Evolutionary conservation across 208 protist genomes (phyloP).

Genomic region (Leishmania tropica): DNA sequence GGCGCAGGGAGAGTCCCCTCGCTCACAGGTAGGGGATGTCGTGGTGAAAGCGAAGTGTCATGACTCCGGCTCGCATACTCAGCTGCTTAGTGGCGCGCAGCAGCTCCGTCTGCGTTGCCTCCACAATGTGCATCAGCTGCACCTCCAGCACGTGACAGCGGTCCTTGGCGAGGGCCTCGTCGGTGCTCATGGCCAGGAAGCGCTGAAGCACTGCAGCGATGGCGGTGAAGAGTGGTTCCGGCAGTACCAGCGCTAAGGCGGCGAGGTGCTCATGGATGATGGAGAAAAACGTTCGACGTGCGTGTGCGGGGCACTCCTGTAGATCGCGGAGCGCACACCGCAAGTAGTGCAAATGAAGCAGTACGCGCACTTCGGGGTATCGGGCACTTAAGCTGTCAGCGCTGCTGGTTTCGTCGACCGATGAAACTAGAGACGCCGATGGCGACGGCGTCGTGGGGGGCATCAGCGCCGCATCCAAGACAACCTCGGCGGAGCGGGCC

Average conservation of each 20-base stretch:
- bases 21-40: slow-evolving; percentile 35
- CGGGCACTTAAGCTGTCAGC: neutral
- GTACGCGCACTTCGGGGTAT: slow-evolving; percentile 67
- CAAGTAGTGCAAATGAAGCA: slow-evolving; percentile 49
- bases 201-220: slow-evolving; percentile 39
- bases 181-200: slow-evolving; percentile 5
- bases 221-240: slow-evolving; percentile 68
- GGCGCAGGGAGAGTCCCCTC: slow-evolving; percentile 1
- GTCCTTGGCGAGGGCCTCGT: slow-evolving; percentile 5
- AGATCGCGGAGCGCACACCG: slow-evolving; percentile 53
- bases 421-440: neutral
- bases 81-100: slow-evolving; percentile 46
- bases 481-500: slow-evolving; percentile 21
- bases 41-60: slow-evolving; percentile 54
- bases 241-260: slow-evolving; percentile 41
- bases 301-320: slow-evolving; percentile 41
- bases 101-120: slow-evolving; percentile 48
- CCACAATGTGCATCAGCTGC: slow-evolving; percentile 48
- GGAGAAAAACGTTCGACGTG: slow-evolving; percentile 24
- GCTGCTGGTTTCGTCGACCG: neutral
- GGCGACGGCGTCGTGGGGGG: neutral
- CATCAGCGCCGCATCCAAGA: slow-evolving; percentile 32
- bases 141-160: slow-evolving; percentile 35
- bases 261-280: slow-evolving; percentile 33
- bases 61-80: slow-evolving; percentile 28